Evolutionary conservation across 768 basidiomycete species (phyloP), one percentile per base, ranked within the genome.

Genomic region (Termitomyces eurrhizus): DNA sequence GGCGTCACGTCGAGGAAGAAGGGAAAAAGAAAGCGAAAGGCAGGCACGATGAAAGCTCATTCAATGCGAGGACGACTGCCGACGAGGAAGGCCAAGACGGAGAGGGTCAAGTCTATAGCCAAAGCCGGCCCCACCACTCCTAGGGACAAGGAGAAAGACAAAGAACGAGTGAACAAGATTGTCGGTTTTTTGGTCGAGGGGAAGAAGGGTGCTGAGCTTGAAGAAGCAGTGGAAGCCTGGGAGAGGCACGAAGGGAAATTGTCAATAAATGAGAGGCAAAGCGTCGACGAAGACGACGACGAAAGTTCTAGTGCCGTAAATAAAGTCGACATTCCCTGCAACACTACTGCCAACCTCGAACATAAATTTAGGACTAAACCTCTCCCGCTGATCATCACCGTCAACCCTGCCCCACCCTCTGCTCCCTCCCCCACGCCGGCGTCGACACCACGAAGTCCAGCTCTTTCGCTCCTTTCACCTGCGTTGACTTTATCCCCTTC

Each of bases 151-250:
- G 49, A 33, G 7, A 7, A 6, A 7, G 16, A 49, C 3, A 4
- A 32, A 16, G 80, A 77, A 66, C 77, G 89, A 33, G 83, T 84
- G 61, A 81, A 79, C 35, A 88, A 87, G 75, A 90, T 91, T 42
- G 86, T 85, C 2, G 79, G 82, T 46, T 73, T 90, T n/a, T 76
- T 90, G 24, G 84, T 82, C 0, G 82, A 83, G 61, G 89, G 90
- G 7, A 86, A 87, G 70, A 84, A 76, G 63, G 89, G 89, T 1
- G 67, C 72, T 24, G 86, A 82, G 56, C 78, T 90, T 33, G 85
- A 84, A 66, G 73, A 70, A 2, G 88, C 87, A 9, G 78, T 90
- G 52, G 77, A 83, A 63, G 82, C 85, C 69, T 90, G 84, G 80
- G 83, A 86, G 68, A 52, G 1, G 35, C 3, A 21, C 21, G 7